phyloP scores from a whole-genome alignment of 164 flowering plant species.

The Nelumbo lutea region DNA sequence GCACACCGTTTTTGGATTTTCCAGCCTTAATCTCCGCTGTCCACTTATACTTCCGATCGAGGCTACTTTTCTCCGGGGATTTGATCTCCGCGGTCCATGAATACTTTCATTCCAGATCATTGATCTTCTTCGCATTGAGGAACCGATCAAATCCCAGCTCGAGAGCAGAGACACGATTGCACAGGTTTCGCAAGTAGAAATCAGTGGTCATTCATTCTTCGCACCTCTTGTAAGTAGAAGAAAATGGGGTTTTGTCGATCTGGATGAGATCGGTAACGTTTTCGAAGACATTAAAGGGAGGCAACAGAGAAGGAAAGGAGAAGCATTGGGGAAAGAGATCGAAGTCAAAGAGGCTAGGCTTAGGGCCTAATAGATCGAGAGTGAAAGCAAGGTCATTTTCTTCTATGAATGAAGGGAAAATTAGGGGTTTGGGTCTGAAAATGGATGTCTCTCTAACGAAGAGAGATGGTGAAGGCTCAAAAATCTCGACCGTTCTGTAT shows the following conservation, averaged over 20 bases:
- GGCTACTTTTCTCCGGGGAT: constrained; percentile 28
- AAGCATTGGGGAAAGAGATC: constrained; percentile 17
- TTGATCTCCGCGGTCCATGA: constrained; percentile 31
- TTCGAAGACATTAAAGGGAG: constrained; percentile 33
- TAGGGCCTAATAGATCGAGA: constrained; percentile 28
- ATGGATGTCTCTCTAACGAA: constrained; percentile 33
- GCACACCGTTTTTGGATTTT: constrained; percentile 13
- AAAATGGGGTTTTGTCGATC: constrained; percentile 40
- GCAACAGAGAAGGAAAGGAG: constrained; percentile 7
- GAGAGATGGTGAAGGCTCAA: constrained; percentile 33
- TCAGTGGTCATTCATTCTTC: constrained; percentile 26
- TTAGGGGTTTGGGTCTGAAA: constrained; percentile 20
- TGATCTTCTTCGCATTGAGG: constrained; percentile 15
- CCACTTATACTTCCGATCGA: constrained; percentile 65
- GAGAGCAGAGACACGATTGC: constrained; percentile 50
- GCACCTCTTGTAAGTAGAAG: constrained; percentile 25
- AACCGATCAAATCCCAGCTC: constrained; percentile 39
- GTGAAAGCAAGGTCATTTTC: constrained; percentile 28
- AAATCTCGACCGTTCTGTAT: constrained; percentile 40
- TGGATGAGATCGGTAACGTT: constrained; percentile 54
- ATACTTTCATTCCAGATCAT: constrained; percentile 27
- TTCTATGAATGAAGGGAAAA: constrained; percentile 28
- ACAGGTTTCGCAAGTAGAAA: constrained; percentile 29
- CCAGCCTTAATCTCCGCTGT: constrained; percentile 50
- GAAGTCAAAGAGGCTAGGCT: constrained; percentile 19